phyloP scores from a whole-genome alignment of 129 eudicot species.

The Flaveria robusta region DNA sequence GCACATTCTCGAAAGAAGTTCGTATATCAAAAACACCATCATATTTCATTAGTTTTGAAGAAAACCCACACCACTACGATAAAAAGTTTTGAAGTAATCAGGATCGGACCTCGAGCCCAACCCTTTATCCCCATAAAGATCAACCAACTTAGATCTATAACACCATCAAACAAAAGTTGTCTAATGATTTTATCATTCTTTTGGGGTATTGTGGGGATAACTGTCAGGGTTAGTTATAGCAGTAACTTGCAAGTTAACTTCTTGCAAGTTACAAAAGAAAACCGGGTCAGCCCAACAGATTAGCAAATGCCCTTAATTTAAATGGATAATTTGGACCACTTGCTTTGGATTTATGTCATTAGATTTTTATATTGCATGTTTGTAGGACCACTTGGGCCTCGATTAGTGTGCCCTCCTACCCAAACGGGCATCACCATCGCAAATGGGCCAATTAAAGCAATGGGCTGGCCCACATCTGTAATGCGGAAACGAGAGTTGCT shows the following conservation, averaged over 20 bases:
- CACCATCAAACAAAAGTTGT: too few species aligned
- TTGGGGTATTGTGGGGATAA: conserved; percentile 17
- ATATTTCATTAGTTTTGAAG: too few species aligned
- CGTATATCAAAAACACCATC: too few species aligned
- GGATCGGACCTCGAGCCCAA: too few species aligned
- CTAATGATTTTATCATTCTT: too few species aligned
- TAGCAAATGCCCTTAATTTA: neutral
- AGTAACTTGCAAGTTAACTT: conserved; percentile 38
- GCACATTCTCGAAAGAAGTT: too few species aligned
- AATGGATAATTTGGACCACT: conserved; percentile 36
- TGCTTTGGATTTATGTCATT: neutral
- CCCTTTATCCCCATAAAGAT: too few species aligned
- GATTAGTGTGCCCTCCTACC: conserved; percentile 37
- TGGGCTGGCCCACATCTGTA: conserved; percentile 44
- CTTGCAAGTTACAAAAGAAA: conserved; percentile 21
- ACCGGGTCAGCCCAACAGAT: neutral
- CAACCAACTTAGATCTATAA: too few species aligned
- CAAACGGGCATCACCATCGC: conserved; percentile 25
- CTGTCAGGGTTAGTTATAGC: conserved; percentile 22
- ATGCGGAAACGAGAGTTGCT: conserved; percentile 34
- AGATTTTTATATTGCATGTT: neutral
- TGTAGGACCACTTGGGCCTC: conserved; percentile 34
- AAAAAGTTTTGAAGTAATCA: too few species aligned
- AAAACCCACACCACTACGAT: too few species aligned
- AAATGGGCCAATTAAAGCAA: conserved; percentile 26